A percentile compares a stretch with the other conserved stretches of the same genome.
phyloP scores from a whole-genome alignment of 1,139 yeast genomes.

The Blastobotrys arbuscula region DNA sequence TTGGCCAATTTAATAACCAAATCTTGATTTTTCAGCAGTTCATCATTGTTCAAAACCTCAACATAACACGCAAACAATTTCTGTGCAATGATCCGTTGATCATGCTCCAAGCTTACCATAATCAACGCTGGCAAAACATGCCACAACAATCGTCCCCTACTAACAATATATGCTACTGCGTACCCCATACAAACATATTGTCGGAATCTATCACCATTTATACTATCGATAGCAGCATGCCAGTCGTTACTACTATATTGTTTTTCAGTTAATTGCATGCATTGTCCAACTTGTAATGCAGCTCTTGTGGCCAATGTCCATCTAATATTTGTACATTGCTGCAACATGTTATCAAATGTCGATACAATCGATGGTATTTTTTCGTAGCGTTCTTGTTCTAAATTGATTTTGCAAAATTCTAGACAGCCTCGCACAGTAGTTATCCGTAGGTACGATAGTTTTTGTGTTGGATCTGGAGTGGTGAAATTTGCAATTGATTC shows the following conservation, averaged over 20 bases:
- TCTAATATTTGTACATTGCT: not conserved
- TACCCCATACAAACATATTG: conserved; percentile 11
- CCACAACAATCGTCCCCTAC: not conserved
- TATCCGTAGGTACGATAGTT: not conserved
- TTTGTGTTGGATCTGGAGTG: not conserved
- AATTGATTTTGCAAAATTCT: not conserved
- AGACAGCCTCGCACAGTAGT: not conserved
- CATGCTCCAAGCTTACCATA: conserved; percentile 6
- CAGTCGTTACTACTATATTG: conserved; percentile 4
- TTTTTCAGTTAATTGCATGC: conserved; percentile 2
- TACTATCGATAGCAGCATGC: conserved; percentile 6
- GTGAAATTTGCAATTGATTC: not conserved
- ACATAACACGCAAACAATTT: conserved; percentile 2
- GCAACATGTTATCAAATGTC: conserved; percentile 2
- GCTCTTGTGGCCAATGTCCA: conserved; percentile 3
- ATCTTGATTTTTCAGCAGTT: not conserved
- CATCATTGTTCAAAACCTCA: not conserved
- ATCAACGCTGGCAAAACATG: conserved; percentile 8
- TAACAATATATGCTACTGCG: conserved; percentile 2
- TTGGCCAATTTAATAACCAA: not conserved
- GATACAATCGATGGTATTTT: not conserved
- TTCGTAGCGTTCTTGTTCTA: conserved; percentile 2
- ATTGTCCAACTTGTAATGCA: conserved; percentile 6
- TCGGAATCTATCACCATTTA: conserved; percentile 8
- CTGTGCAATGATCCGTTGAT: conserved; percentile 3